Evolutionary conservation across 78 protist species (phyloP).

Genomic region (Mantamonas sphyraenae): DNA sequence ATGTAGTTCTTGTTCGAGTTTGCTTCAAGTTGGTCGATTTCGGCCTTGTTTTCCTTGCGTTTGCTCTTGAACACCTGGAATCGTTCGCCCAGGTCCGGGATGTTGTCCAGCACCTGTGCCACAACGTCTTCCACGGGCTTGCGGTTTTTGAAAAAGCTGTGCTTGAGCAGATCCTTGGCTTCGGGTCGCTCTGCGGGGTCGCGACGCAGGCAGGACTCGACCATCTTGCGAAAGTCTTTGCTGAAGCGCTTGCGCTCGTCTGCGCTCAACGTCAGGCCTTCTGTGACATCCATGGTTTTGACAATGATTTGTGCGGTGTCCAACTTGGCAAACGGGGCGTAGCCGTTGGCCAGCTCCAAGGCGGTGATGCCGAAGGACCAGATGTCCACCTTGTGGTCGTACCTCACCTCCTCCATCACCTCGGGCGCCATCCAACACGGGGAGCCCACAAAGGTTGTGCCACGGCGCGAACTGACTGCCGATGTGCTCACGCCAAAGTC

Average conservation of each 20-base stretch:
- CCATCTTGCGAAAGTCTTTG: slow-evolving; percentile 40
- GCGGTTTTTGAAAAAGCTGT: slow-evolving; percentile 39
- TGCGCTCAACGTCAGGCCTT: slow-evolving; percentile 60
- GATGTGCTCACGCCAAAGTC: slow-evolving; percentile 71
- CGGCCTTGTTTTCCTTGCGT: too few species aligned
- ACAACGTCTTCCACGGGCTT: slow-evolving; percentile 39
- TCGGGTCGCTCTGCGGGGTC: slow-evolving; percentile 45
- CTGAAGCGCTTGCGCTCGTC: slow-evolving; percentile 31
- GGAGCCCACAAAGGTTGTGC: slow-evolving; percentile 11
- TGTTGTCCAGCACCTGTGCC: slow-evolving; percentile 24
- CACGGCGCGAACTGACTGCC: too few species aligned
- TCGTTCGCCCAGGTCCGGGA: slow-evolving; percentile 41
- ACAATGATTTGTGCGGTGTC: slow-evolving; percentile 73
- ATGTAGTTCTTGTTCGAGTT: too few species aligned
- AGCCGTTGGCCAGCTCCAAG: slow-evolving; percentile 47
- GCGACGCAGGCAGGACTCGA: slow-evolving; percentile 39
- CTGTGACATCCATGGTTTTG: slow-evolving; percentile 59
- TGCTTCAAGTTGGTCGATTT: too few species aligned
- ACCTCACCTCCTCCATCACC: slow-evolving; percentile 47
- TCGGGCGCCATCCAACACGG: slow-evolving; percentile 77
- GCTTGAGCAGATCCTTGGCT: slow-evolving; percentile 30
- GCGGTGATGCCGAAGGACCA: slow-evolving; percentile 67
- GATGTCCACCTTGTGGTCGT: slow-evolving; percentile 49
- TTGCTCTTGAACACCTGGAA: slow-evolving; percentile 42
- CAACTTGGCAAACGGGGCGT: slow-evolving; percentile 50